Evolutionary conservation across 768 basidiomycete genomes (phyloP).

Genomic region (Russula sp.): DNA sequence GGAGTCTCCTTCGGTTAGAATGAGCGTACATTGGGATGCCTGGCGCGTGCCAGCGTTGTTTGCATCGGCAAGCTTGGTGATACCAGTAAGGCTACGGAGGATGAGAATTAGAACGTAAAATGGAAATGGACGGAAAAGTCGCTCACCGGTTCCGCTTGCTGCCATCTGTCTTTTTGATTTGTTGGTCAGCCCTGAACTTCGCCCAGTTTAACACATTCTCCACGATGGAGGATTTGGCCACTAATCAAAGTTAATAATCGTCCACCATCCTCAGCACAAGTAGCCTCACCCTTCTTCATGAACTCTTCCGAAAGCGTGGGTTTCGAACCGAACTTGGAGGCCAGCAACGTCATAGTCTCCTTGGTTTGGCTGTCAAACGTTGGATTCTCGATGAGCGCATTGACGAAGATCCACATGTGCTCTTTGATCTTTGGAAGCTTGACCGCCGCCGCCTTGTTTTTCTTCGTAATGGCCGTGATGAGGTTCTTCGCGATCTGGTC

Average conservation of each 20-base stretch:
- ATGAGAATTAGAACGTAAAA: background rate
- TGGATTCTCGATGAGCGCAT: conserved; percentile 93
- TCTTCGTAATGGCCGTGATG: conserved; percentile 80
- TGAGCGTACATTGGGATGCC: conserved; percentile 83
- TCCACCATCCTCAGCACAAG: conserved; percentile 1
- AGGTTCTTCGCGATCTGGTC: conserved; percentile 88
- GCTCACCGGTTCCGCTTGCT: conserved; percentile 76
- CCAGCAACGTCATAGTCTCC: conserved; percentile 82
- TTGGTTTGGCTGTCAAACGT: conserved; percentile 99
- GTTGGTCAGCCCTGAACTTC: conserved; percentile 92
- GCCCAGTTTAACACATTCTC: conserved; percentile 95
- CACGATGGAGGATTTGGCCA: conserved; percentile 82
- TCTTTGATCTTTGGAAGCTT: conserved; percentile 93
- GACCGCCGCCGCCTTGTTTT: conserved; percentile 94
- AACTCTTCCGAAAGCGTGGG: conserved; percentile 85
- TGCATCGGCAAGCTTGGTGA: conserved; percentile 92
- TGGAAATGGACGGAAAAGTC: background rate
- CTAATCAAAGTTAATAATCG: conserved; percentile 35
- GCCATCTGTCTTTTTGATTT: conserved; percentile 95
- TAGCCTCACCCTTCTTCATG: conserved; percentile 79
- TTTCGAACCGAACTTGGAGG: conserved; percentile 88
- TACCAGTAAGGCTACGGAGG: conserved; percentile 65
- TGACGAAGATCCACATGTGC: conserved; percentile 98
- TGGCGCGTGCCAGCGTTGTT: conserved; percentile 91
- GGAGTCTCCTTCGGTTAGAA: conserved; percentile 98